A percentile compares a stretch with the other conserved stretches of the same genome.
Conservation (phyloP, 192 early-diverging fungal genomes). For the Coemansia sp. region DNA sequence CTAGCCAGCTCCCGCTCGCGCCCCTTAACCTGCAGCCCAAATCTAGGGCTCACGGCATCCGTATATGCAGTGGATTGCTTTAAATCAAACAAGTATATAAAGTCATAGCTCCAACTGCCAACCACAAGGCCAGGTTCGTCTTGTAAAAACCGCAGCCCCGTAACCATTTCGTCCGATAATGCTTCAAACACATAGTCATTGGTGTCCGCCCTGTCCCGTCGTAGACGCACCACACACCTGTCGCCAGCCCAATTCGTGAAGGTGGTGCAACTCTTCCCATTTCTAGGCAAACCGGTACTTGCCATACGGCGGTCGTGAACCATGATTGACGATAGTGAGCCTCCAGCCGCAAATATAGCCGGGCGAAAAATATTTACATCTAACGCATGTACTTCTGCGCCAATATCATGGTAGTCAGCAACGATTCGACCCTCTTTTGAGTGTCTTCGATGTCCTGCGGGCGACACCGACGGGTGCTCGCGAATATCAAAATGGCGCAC, state of each 20-base stretch:
- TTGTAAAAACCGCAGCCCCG: conserved; percentile 44
- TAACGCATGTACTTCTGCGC: conserved; percentile 55
- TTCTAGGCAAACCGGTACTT: not conserved
- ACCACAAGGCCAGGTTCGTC: conserved; percentile 46
- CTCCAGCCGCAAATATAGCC: conserved; percentile 61
- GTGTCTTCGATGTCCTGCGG: not conserved
- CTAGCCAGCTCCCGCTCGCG: not conserved
- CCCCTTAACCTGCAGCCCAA: not conserved
- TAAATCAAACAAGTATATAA: conserved; percentile 61
- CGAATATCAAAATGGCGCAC: conserved; percentile 63
- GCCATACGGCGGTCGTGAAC: conserved; percentile 56
- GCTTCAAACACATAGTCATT: conserved; percentile 13
- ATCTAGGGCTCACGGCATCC: conserved; percentile 1
- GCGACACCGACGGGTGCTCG: conserved; percentile 11
- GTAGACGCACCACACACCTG: conserved; percentile 37
- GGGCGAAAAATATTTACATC: conserved; percentile 51
- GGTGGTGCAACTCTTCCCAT: not conserved
- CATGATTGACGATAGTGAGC: conserved; percentile 53
- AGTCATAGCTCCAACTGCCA: conserved; percentile 60
- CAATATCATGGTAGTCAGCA: conserved; percentile 51
- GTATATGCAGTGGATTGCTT: conserved; percentile 26
- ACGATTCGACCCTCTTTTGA: conserved; percentile 29
- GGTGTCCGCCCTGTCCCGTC: conserved; percentile 8
- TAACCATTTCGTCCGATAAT: conserved; percentile 30
- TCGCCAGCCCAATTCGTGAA: conserved; percentile 27